phyloP scores from a whole-genome alignment of 2,329 filamentous ascomycete genomes.

The Dactylonectria macrodidyma region DNA sequence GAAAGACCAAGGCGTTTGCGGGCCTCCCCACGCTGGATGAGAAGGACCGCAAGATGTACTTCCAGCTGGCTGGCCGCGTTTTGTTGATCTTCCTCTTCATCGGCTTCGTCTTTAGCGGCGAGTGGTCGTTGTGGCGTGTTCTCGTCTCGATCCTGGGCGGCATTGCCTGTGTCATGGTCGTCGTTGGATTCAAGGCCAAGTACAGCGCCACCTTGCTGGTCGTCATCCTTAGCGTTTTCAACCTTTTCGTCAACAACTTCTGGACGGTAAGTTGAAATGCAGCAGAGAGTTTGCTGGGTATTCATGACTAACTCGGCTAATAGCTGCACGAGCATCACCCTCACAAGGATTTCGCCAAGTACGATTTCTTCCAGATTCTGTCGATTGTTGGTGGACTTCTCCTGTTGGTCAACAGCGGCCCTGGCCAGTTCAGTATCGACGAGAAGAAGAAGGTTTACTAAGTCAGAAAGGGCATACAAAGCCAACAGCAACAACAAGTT shows the following conservation, averaged over 20 bases:
- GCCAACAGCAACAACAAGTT: constrained; percentile 12
- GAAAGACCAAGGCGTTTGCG: constrained; percentile 96
- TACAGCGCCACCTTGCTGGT: constrained; percentile 97
- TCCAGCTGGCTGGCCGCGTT: constrained; percentile 96
- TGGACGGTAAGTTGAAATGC: constrained; percentile 83
- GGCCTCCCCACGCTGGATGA: constrained; percentile 95
- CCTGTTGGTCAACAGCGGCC: constrained; percentile 97
- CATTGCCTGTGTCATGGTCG: constrained; percentile 96
- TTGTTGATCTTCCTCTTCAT: constrained; percentile 98
- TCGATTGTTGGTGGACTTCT: constrained; percentile 98
- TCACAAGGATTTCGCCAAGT: constrained; percentile 99
- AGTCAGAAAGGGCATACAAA: constrained; percentile 20
- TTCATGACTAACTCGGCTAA: constrained; percentile 17
- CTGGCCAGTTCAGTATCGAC: constrained; percentile 97
- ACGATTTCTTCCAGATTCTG: constrained; percentile 99
- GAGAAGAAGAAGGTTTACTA: constrained; percentile 99
- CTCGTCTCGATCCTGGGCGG: constrained; percentile 88
- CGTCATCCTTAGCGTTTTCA: constrained; percentile 95
- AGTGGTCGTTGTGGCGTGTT: constrained; percentile 92
- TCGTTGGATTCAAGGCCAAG: constrained; percentile 99
- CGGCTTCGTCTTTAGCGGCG: constrained; percentile 94
- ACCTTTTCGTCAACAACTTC: constrained; percentile 98
- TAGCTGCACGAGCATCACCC: constrained; percentile 97
- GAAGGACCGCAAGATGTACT: constrained; percentile 99
- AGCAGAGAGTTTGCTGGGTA: neutral